These are phyloP conservation scores for Theobroma cacao DNA, from an alignment of 345 rosid species.

Conservation along the genomic window DNA sequence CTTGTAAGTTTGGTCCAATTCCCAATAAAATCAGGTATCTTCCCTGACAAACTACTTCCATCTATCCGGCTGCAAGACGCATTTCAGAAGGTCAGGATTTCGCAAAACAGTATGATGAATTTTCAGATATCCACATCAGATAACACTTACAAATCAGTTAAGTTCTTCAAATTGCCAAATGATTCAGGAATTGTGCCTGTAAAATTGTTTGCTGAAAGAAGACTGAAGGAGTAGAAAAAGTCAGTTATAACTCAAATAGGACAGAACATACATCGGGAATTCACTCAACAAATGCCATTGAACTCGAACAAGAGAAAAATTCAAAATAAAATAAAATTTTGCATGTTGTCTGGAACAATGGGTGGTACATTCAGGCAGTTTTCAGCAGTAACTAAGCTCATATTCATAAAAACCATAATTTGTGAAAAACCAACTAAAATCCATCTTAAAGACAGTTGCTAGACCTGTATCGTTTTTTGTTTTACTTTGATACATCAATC, in stretches of 20 bases:
- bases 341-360: too few species aligned
- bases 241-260: background rate
- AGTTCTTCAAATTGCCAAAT: slow-evolving; percentile 54
- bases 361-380: too few species aligned
- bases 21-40: slow-evolving; percentile 75
- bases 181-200: slow-evolving; percentile 71
- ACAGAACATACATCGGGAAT: background rate
- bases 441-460: too few species aligned
- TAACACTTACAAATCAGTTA: slow-evolving; percentile 70
- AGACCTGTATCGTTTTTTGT: too few species aligned
- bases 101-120: background rate
- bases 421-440: background rate
- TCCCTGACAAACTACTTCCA: slow-evolving; percentile 70
- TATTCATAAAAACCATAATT: too few species aligned
- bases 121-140: background rate
- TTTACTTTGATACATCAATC: too few species aligned
- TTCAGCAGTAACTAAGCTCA: too few species aligned
- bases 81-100: background rate
- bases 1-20: slow-evolving; percentile 62
- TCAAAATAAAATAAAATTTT: background rate
- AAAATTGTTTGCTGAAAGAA: slow-evolving; percentile 72
- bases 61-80: slow-evolving; percentile 61
- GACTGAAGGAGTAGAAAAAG: slow-evolving; percentile 32
- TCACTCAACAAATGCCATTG: background rate
- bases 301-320: background rate